phyloP scores from a whole-genome alignment of 176 grass and related monocot species.

The Musa schizocarpa region DNA sequence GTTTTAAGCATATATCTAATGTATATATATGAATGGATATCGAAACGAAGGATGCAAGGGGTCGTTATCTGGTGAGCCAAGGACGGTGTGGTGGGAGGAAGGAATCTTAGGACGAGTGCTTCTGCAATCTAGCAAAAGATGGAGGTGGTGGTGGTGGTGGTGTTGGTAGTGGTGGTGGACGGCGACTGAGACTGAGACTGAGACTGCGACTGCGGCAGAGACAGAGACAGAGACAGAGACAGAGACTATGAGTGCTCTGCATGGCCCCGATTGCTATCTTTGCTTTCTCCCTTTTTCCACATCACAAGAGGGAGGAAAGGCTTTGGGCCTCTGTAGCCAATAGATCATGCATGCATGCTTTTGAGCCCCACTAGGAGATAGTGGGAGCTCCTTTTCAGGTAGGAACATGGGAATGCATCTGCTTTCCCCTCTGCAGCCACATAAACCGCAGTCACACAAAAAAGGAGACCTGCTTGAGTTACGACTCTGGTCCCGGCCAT shows the following conservation, averaged over 20 bases:
- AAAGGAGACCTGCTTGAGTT: neutral
- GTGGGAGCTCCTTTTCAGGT: slow-evolving; percentile 92
- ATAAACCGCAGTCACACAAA: no score
- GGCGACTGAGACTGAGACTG: neutral
- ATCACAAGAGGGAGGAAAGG: neutral
- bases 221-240: no score
- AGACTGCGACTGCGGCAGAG: no score
- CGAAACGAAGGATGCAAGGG: neutral
- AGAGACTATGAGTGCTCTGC: no score
- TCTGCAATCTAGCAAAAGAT: slow-evolving; percentile 60
- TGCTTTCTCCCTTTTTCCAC: neutral
- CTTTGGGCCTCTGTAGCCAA: neutral
- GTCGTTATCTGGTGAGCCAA: slow-evolving; percentile 47
- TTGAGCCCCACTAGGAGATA: slow-evolving; percentile 15
- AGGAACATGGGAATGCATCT: neutral
- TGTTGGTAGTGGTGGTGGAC: neutral
- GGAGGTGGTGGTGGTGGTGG: slow-evolving; percentile 17
- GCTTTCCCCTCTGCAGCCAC: neutral
- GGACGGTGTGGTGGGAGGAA: neutral
- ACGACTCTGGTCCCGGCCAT: no score
- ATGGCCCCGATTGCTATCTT: no score
- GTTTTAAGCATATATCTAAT: neutral
- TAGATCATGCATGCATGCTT: neutral
- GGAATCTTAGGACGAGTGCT: slow-evolving; percentile 45
- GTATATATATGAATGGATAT: neutral